Conservation (phyloP, 2,329 filamentous ascomycete genomes). For the Diaporthe eres region DNA sequence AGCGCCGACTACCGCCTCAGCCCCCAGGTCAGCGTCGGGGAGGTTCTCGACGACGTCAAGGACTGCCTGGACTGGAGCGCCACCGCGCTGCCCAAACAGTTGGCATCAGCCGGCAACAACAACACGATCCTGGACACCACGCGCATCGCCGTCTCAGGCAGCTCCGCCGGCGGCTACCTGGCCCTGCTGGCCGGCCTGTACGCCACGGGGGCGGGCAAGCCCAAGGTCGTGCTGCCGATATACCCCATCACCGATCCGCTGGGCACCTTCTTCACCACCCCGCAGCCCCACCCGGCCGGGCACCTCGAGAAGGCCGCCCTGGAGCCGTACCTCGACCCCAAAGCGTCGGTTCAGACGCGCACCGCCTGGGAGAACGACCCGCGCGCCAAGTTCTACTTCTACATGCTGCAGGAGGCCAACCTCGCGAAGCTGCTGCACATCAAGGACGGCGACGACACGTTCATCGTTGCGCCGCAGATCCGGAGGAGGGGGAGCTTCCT, state of each 20-base stretch:
- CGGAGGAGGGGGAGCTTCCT: background rate
- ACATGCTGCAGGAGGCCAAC: conserved; percentile 28
- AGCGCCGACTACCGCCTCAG: conserved; percentile 24
- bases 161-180: conserved; percentile 10
- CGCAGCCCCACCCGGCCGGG: conserved; percentile 21
- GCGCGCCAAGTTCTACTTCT: conserved; percentile 1
- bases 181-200: conserved; percentile 25
- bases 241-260: conserved; percentile 29
- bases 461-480: conserved; percentile 26
- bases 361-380: background rate
- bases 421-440: conserved; percentile 22
- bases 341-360: background rate
- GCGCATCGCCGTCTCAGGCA: conserved; percentile 14
- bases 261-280: conserved; percentile 23
- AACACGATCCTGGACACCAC: background rate
- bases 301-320: background rate
- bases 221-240: conserved; percentile 14
- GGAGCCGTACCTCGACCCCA: conserved; percentile 1
- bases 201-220: conserved; percentile 6
- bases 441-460: background rate
- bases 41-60: conserved; percentile 17
- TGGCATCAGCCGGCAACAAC: background rate
- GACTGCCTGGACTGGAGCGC: conserved; percentile 8
- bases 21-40: conserved; percentile 14
- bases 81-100: conserved; percentile 5